Evolutionary conservation across 2,329 filamentous ascomycete genomes (phyloP), one percentile per base, ranked within the genome.

Genomic region (Colletotrichum aenigma): DNA sequence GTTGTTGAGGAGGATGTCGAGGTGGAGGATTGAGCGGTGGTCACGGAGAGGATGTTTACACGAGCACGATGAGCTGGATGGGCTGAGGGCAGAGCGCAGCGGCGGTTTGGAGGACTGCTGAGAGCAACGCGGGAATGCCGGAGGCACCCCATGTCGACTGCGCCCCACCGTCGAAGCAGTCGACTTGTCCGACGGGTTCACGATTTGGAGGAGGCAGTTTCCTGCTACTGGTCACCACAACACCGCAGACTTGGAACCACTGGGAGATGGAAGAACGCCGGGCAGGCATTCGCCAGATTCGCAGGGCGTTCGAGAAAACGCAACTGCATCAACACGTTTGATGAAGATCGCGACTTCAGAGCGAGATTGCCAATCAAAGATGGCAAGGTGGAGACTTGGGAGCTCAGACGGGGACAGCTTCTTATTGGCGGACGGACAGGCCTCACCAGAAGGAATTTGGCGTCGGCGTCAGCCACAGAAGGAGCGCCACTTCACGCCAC

Each of bases 1-100:
- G 82, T 90, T 16, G 88, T 90, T 15, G 83, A 84, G 18, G 81
- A 73, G 21, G 74, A 76, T n/a, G 16, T 76, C n/a, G 66, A 66
- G 9, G 81, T 82, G 2, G 82, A 82, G 55, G 83, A 82, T 64
- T 85, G 81, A 83, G 36, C 30, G 7, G 12, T 18, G 36, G 36
- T 43, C 26, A 32, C 13, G 9, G 8, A 13, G 18, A 61, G 8
- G 36, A 32, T 0, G 16, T 21, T 15, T 10, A 21, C 12, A 15
- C 13, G 18, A n/a, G 12, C 28, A 61, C 28, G 58, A 21, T 15
- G n/a, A 60, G 26, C 56, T 60, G 56, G 18, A 30, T 48, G n/a
- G 18, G 16, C 58, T 21, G 12, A n/a, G 9, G 28, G 13, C 56
- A 5, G 16, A 18, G 16, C n/a, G 6, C 43, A 21, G 3, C n/a